Base-by-base conservation (phyloP, 2,329 filamentous ascomycete species). In the Pseudogymnoascus sp. region DNA sequence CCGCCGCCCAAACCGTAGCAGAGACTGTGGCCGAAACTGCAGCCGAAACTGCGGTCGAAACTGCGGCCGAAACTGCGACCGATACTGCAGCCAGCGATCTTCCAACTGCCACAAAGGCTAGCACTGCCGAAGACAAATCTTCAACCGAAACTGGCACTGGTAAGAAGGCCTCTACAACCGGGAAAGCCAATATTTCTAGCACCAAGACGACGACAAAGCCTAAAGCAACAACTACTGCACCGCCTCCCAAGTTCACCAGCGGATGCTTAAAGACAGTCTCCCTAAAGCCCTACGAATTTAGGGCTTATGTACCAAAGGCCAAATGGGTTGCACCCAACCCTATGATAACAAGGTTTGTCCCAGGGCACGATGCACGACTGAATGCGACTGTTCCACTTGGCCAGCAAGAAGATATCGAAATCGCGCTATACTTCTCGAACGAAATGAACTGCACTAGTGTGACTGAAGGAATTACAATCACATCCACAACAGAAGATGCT, bases 401-500 rank as follows among this genome's bases (percentile, higher is more conserved):
- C 23, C 46, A 18, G 14, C 31, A 42, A 46, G 59, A 61, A n/a
- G 28, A 34, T 18, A 49, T 64, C 7, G 71, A 79, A 7, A 74
- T 88, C 46, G 77, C 80, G 60, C 64, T 88, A 2, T 79, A 84
- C 40, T 88, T 86, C 71, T 86, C 84, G 0, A 76, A 77, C 1
- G 74, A 80, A 53, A 87, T 88, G 85, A 77, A 84, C 68, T 88
- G 85, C 69, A 75, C 80, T 16, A 75, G 75, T 0, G 75, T 87
- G 11, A 79, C 77, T 0, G 70, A 78, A 3, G 76, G 77, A 3
- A 77, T 88, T 18, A 75, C 75, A 0, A 72, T 86, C 63, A 76
- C 77, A 38, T 87, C 85, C 2, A 80, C 76, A 1, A 84, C 82
- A 0, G 77, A 79, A 18, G 73, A 72, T 42, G 79, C 77, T 4